Evolutionary conservation across 2,329 filamentous ascomycete species (phyloP), one percentile per base, ranked within the genome.

Genomic region (Paecilomyces sp.): DNA sequence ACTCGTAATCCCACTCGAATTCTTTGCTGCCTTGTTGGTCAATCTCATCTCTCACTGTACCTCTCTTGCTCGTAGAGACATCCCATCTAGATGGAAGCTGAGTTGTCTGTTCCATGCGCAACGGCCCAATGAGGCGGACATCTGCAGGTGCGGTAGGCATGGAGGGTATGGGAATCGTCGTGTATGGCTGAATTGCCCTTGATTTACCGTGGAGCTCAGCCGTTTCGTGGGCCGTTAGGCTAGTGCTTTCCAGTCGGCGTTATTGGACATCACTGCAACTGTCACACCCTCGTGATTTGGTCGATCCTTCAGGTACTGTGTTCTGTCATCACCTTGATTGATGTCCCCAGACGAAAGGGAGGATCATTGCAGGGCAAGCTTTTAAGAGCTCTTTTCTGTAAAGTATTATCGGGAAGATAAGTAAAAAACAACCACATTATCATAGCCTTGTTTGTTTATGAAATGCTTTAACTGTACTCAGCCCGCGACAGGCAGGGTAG

Each of bases 101-200:
- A 62, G 63, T 31, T 65, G 64, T 64, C 63, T 62, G 64, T 63
- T 58, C 59, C 36, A 59, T 57, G 41, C 41, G 41, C 28, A 15
- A 28, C 41, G 55, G 58, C 58, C 58, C 54, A 57, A 56, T 57
- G 54, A 59, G 54, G 41, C 54, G 54, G 30, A 54, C 13, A 52
- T 34, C 28, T 53, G 51, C 51, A 53, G 41, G 41, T 8, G 41
- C 5, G 41, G 41, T 25, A 59, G 34, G 24, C 36, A 50, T 28
- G 33, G 22, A 28, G 18, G 36, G 33, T 57, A 18, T 51, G 33
- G 41, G 15, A 24, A n/a, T 12, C 36, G 1, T 56, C n/a, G 25
- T 56, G 41, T 47, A 47, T 47, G 41, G 41, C 41, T 47, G 41
- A 47, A 6, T 9, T 41, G n/a, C 8, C 41, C 41, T 47, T 18